Evolutionary conservation across 345 rosid genomes (phyloP).

Genomic region (Salix caprea): DNA sequence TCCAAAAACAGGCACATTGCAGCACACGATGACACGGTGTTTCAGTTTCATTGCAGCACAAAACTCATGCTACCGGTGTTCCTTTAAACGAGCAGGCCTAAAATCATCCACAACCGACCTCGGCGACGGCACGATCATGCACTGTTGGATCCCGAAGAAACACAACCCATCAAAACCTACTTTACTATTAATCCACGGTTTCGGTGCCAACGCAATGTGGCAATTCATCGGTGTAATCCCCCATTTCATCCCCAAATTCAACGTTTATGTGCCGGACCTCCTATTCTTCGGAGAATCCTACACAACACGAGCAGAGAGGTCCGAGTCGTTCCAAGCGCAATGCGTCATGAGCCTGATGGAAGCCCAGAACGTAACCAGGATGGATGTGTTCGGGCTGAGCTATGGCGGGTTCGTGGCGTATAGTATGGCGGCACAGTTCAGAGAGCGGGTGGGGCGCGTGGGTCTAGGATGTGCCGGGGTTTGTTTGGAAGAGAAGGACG

Average conservation of each 20-base stretch:
- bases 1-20: too few species aligned
- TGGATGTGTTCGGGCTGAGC: slow-evolving; percentile 67
- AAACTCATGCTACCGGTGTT: slow-evolving; percentile 54
- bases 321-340: slow-evolving; percentile 67
- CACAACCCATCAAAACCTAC: slow-evolving; percentile 44
- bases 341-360: slow-evolving; percentile 60
- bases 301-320: slow-evolving; percentile 65
- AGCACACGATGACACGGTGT: slow-evolving; percentile 44
- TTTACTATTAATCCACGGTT: slow-evolving; percentile 70
- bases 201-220: slow-evolving; percentile 98
- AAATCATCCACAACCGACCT: slow-evolving; percentile 67
- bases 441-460: slow-evolving; percentile 55
- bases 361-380: slow-evolving; percentile 25
- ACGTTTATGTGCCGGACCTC: slow-evolving; percentile 84
- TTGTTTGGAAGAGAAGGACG: slow-evolving; percentile 71
- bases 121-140: slow-evolving; percentile 77
- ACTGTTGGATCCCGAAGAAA: slow-evolving; percentile 68
- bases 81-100: slow-evolving; percentile 67
- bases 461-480: slow-evolving; percentile 83
- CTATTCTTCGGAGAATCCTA: slow-evolving; percentile 84
- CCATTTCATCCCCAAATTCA: slow-evolving; percentile 51
- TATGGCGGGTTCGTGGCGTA: slow-evolving; percentile 86
- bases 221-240: slow-evolving; percentile 64
- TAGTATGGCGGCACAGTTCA: slow-evolving; percentile 70
- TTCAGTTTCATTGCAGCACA: slow-evolving; percentile 56